A percentile compares a stretch with the other conserved stretches of the same genome.
These are phyloP conservation scores for Sporisorium exsertum DNA, from an alignment of 1,284 basidiomycete genomes.

Conservation along the genomic window DNA sequence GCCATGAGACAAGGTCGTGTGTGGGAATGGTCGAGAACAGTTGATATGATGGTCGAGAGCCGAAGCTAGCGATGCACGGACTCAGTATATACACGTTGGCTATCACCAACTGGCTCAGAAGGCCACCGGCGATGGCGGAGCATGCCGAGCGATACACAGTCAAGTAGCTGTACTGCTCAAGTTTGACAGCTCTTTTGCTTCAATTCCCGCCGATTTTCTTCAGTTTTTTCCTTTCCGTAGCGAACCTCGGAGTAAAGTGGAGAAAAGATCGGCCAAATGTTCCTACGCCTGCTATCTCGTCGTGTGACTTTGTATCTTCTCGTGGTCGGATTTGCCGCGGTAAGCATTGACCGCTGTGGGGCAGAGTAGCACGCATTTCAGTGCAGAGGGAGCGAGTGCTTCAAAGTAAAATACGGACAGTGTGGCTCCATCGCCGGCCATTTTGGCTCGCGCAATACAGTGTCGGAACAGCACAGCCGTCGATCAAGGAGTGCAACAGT, in stretches of 20 bases:
- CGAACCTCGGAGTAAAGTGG: slow-evolving; percentile 27
- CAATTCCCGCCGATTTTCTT: background rate
- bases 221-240: no score
- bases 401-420: no score
- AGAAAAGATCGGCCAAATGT: slow-evolving; percentile 27
- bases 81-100: background rate
- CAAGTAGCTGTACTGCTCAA: background rate
- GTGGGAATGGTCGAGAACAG: background rate
- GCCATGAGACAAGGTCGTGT: background rate
- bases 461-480: no score
- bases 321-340: slow-evolving; percentile 23
- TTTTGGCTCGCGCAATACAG: no score
- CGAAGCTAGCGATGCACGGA: background rate
- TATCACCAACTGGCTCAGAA: background rate
- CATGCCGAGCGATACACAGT: background rate
- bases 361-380: no score
- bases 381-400: no score
- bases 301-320: no score
- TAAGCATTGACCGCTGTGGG: background rate
- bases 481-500: no score
- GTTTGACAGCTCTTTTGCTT: background rate
- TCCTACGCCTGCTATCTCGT: background rate
- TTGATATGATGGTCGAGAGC: no score
- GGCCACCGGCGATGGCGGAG: slow-evolving; percentile 3
- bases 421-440: no score